Evolutionary conservation across 345 rosid species (phyloP), one percentile per base, ranked within the genome.

Genomic region (Eucalyptus erythrocorys): DNA sequence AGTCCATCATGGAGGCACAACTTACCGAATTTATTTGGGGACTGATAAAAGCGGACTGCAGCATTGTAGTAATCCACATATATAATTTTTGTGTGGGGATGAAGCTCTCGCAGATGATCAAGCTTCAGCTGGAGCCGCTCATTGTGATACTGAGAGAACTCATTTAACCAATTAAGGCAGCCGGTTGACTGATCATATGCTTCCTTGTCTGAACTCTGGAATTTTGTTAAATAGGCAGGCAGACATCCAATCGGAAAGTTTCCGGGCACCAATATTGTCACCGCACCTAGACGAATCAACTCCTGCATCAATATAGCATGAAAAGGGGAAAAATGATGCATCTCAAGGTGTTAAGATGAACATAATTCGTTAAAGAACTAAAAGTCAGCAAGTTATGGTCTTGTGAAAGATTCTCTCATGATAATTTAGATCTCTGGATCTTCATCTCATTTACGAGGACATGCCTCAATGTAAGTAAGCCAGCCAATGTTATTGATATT

Each of bases 261-360:
- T 87, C 96, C 92, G 0, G 94, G 96, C 4, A 92, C 94, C 90
- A 94, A 42, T 48, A 94, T 86, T 89, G 93, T 90, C 47, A 61
- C 84, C 5, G 93, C 95, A 1, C 96, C 95, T 47, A 92, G 57
- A 76, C 91, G 86, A 6, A 94, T 89, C 87, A 94, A n/a, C 40
- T 91, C 94, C 95, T 94, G 90, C 89, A 90, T 48, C 84, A 7
- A 86, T 45, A 50, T 48, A 43, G 34, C 12, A 53, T 32, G 34
- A 68, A 48, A 30, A 24, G 47, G 24, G 24, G 84, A 37, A 27
- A 68, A 87, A 10, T 47, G 49, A 45, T 10, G 84, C 71, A 64
- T 30, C 71, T 12, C 37, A 64, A 64, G 37, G 19, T 64, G 34
- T 11, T 13, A 64, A 64, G 71, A 64, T 64, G 34, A 64, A 64